Evolutionary conservation across 331 rosid genomes (phyloP).

Genomic region (Rhamnella rubrinervis): DNA sequence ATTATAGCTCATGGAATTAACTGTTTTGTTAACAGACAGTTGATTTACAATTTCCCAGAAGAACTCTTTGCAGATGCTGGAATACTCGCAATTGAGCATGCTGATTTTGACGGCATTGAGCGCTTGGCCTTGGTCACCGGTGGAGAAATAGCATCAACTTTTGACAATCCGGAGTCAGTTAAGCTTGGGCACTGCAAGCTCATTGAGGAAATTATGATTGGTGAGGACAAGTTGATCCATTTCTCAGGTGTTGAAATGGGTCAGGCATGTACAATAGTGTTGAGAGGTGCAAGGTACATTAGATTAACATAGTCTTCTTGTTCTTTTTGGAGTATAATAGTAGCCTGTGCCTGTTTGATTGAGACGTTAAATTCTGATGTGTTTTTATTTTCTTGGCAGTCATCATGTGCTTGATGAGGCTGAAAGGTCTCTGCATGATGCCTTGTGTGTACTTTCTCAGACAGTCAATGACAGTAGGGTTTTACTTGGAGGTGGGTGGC

Average conservation of each 20-base stretch:
- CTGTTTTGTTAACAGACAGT: conserved; percentile 89
- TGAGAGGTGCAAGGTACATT: conserved; percentile 92
- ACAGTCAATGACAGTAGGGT: conserved; percentile 95
- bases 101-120: conserved; percentile 98
- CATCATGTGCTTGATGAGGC: conserved; percentile 98
- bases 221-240: conserved; percentile 90
- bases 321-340: not conserved
- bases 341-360: not conserved
- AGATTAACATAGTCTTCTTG: not conserved
- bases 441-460: conserved; percentile 95
- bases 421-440: conserved; percentile 97
- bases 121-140: conserved; percentile 93
- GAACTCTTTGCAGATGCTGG: conserved; percentile 99
- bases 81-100: conserved; percentile 96
- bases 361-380: conserved; percentile 1
- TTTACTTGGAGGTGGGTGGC: conserved; percentile 97
- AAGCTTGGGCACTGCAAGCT: conserved; percentile 92
- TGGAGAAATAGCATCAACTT: conserved; percentile 97
- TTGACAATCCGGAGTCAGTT: conserved; percentile 94
- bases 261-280: conserved; percentile 92
- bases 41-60: conserved; percentile 95
- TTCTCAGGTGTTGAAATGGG: conserved; percentile 98
- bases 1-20: conserved; percentile 90
- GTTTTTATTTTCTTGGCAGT: conserved; percentile 44
- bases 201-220: conserved; percentile 96